phyloP scores from a whole-genome alignment of 371 early-diverging fungal species.

The Mortierella sp. region DNA sequence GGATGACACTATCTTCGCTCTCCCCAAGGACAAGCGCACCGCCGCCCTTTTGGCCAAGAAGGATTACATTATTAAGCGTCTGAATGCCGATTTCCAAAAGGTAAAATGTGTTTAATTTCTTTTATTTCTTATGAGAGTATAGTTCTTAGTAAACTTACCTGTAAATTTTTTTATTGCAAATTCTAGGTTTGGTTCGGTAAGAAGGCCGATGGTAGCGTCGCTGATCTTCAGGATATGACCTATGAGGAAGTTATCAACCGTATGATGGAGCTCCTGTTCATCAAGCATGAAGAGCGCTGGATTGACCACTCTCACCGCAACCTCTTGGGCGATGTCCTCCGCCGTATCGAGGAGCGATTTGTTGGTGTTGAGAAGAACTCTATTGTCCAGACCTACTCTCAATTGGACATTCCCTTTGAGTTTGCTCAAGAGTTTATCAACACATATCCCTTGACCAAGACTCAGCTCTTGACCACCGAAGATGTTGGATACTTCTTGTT shows the following conservation, averaged over 20 bases:
- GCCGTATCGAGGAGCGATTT: conserved; percentile 95
- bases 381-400: conserved; percentile 77
- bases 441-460: conserved; percentile 80
- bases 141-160: background rate
- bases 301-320: conserved; percentile 88
- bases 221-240: conserved; percentile 92
- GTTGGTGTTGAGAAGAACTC: conserved; percentile 67
- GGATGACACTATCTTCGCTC: conserved; percentile 90
- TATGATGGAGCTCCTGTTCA: conserved; percentile 85
- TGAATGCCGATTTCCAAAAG: conserved; percentile 94
- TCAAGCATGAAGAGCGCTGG: conserved; percentile 88
- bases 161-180: conserved; percentile 39
- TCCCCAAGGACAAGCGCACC: conserved; percentile 92
- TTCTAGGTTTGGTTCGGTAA: conserved; percentile 92
- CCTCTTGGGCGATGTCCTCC: conserved; percentile 89
- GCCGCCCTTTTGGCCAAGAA: conserved; percentile 87
- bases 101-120: conserved; percentile 9
- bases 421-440: conserved; percentile 83
- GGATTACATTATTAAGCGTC: conserved; percentile 91
- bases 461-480: conserved; percentile 89
- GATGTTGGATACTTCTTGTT: conserved; percentile 92
- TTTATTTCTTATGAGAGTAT: background rate
- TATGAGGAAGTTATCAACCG: conserved; percentile 92
- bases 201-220: conserved; percentile 83
- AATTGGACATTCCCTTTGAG: conserved; percentile 77